A percentile compares a stretch with the other conserved stretches of the same genome.
These are phyloP conservation scores for Pseudozyma thailandica DNA, from an alignment of 1,284 basidiomycete genomes.

Conservation along the genomic window DNA sequence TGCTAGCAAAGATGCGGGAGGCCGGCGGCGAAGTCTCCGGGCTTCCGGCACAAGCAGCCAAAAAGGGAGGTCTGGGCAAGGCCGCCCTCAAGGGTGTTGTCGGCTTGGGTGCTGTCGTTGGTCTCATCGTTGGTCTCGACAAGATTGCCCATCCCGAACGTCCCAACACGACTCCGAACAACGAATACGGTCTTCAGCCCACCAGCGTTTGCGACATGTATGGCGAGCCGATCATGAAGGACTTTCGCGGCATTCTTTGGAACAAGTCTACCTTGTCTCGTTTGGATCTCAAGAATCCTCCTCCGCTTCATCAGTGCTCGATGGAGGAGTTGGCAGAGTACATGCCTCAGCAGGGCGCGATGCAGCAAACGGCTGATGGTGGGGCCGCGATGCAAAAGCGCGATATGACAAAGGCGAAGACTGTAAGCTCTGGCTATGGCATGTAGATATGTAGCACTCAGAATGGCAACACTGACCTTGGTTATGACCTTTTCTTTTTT, in stretches of 20 bases:
- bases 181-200: slow-evolving; percentile 19
- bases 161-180: slow-evolving; percentile 22
- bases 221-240: slow-evolving; percentile 15
- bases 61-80: not conserved
- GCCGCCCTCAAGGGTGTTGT: slow-evolving; percentile 3
- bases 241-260: slow-evolving; percentile 30
- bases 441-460: not conserved
- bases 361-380: not conserved
- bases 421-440: not conserved
- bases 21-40: not conserved
- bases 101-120: slow-evolving; percentile 9
- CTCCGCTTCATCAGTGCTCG: slow-evolving; percentile 11
- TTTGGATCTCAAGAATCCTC: slow-evolving; percentile 16
- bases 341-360: not conserved
- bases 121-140: slow-evolving; percentile 8
- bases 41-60: not conserved
- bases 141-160: slow-evolving; percentile 21
- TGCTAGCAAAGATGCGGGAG: slow-evolving; percentile 4
- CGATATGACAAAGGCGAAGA: not conserved
- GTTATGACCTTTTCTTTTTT: no score
- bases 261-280: slow-evolving; percentile 33
- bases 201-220: slow-evolving; percentile 21
- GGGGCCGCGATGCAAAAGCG: slow-evolving; percentile 19
- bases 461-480: not conserved
- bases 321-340: slow-evolving; percentile 4